Percentiles rank a stretch among this genome's conserved stretches.
Evolutionary conservation across 164 flowering plant species (phyloP).

Genomic region (Protea cynaroides): DNA sequence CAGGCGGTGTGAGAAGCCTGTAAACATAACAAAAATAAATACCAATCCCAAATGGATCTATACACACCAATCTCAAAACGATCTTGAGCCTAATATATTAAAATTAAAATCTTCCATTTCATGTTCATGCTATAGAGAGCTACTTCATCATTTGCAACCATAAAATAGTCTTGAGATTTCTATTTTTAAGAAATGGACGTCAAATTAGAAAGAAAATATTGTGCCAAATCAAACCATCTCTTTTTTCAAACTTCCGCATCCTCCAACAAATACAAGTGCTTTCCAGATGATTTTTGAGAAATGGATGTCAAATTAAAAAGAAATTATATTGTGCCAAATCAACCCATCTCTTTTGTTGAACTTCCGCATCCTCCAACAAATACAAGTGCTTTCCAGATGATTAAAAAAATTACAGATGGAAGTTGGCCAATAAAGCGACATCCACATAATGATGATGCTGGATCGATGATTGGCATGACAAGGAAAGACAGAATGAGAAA

Average conservation of each 20-base stretch:
- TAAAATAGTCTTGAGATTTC: not conserved
- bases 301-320: too few species aligned
- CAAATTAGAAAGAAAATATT: not conserved
- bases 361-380: not conserved
- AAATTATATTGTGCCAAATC: too few species aligned
- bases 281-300: not conserved
- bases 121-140: not conserved
- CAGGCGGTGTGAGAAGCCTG: conserved; percentile 97
- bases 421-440: too few species aligned
- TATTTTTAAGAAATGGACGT: not conserved
- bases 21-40: conserved; percentile 16
- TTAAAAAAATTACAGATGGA: not conserved
- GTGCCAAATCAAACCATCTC: not conserved
- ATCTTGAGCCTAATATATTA: not conserved
- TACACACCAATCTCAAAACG: not conserved
- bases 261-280: not conserved
- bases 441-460: too few species aligned
- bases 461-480: too few species aligned
- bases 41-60: not conserved
- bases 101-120: not conserved
- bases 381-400: not conserved
- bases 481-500: too few species aligned
- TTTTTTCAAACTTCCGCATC: not conserved
- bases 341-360: not conserved
- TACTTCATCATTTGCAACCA: not conserved